Evolutionary conservation across 129 eudicot species (phyloP).

Genomic region (Cynara cardunculus): DNA sequence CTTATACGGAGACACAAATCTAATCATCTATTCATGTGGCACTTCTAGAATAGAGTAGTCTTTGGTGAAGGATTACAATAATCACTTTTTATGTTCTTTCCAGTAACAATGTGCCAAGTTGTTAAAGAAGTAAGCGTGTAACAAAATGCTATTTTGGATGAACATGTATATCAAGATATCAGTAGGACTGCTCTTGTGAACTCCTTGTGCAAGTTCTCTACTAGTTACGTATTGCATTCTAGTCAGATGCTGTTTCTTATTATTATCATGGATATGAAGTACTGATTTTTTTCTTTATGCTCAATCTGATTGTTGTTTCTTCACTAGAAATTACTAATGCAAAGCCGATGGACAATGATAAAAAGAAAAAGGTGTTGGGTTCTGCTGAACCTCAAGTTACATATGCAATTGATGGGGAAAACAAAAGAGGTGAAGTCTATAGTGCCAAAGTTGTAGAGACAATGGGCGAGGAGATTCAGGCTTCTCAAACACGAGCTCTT

Average conservation of each 20-base stretch:
- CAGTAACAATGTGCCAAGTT: not conserved
- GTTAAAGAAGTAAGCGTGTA: not conserved
- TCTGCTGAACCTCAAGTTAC: conserved; percentile 25
- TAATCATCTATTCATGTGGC: not conserved
- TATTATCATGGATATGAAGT: not conserved
- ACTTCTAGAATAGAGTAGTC: not conserved
- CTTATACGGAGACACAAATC: not conserved
- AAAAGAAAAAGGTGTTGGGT: conserved; percentile 29
- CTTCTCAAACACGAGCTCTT: conserved; percentile 53
- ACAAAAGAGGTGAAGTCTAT: conserved; percentile 24
- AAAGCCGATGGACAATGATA: conserved; percentile 25
- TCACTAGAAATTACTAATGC: conserved; percentile 34
- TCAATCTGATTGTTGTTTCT: conserved; percentile 4
- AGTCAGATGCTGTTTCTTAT: not conserved
- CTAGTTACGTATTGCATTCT: not conserved
- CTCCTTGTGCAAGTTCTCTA: not conserved
- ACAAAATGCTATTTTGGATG: not conserved
- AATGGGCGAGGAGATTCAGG: conserved; percentile 25
- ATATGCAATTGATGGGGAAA: conserved; percentile 19
- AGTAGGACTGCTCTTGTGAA: not conserved
- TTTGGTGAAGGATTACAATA: not conserved
- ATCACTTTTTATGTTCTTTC: not conserved
- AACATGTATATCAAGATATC: not conserved
- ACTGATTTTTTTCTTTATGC: not conserved
- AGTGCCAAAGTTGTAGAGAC: conserved; percentile 26